Conservation (phyloP, 2,329 filamentous ascomycete species). For the Exophiala calicioides region DNA sequence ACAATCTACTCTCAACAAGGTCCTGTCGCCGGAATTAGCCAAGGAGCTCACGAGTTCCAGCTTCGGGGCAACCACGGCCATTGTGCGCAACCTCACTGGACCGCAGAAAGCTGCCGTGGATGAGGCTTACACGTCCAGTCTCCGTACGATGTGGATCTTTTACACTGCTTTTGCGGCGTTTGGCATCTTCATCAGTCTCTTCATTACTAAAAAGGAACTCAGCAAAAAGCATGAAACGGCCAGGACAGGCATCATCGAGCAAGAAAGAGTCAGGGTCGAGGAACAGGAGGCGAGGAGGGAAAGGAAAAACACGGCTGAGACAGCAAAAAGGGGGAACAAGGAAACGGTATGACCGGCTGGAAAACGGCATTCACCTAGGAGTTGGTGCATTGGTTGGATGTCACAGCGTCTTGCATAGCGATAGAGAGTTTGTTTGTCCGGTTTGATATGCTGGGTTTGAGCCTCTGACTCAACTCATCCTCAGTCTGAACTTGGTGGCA, state of each 20-base stretch:
- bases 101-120: slow-evolving; percentile 35
- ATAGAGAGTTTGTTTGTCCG: too few relatives aligned
- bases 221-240: slow-evolving; percentile 45
- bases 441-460: too few relatives aligned
- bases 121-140: slow-evolving; percentile 35
- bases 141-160: slow-evolving; percentile 47
- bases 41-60: slow-evolving; percentile 37
- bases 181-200: slow-evolving; percentile 35
- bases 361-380: too few relatives aligned
- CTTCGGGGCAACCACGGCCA: slow-evolving; percentile 37
- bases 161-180: slow-evolving; percentile 37
- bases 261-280: slow-evolving; percentile 42
- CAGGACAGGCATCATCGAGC: slow-evolving; percentile 48
- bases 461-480: too few relatives aligned
- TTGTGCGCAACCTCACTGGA: slow-evolving; percentile 38
- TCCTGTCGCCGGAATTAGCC: slow-evolving; percentile 37
- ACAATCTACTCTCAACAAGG: slow-evolving; percentile 31
- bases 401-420: slow-evolving; percentile 1
- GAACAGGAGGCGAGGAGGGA: slow-evolving; percentile 34
- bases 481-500: too few relatives aligned
- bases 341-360: neutral
- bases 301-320: slow-evolving; percentile 10
- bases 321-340: slow-evolving; percentile 8
- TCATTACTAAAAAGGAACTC: slow-evolving; percentile 37
- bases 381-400: too few relatives aligned